These are phyloP conservation scores for Sarcodon aspratus DNA, from an alignment of 768 basidiomycete genomes.

Conservation along the genomic window DNA sequence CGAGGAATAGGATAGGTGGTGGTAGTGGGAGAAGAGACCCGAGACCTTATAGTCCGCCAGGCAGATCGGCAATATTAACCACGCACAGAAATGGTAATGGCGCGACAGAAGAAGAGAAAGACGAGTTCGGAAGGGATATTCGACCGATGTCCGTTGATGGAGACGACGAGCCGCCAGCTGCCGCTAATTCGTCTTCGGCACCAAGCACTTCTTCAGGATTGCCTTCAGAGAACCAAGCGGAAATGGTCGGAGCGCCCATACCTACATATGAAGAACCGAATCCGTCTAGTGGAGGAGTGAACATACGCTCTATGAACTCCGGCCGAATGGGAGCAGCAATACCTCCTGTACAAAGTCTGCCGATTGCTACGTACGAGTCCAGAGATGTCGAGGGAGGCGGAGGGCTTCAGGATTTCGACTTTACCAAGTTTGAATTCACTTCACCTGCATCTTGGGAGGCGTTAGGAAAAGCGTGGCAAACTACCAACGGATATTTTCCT, in stretches of 20 bases:
- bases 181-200: constrained; percentile 1
- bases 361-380: constrained; percentile 13
- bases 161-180: too few relatives aligned
- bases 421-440: constrained; percentile 62
- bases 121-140: constrained; percentile 83
- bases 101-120: constrained; percentile 34
- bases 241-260: too few relatives aligned
- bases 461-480: constrained; percentile 68
- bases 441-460: constrained; percentile 69
- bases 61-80: constrained; percentile 9
- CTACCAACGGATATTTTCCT: constrained; percentile 55
- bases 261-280: too few relatives aligned
- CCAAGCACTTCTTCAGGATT: neutral
- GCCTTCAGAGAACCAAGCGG: too few relatives aligned
- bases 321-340: neutral
- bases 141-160: constrained; percentile 37
- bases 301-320: constrained; percentile 3
- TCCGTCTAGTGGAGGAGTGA: too few relatives aligned
- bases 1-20: constrained; percentile 33
- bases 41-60: constrained; percentile 5
- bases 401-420: constrained; percentile 62
- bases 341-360: neutral
- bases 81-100: neutral
- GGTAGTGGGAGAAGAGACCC: constrained; percentile 12
- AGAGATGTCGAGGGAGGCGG: constrained; percentile 18